phyloP scores from a whole-genome alignment of 176 grass and related monocot genomes.

The Leersia perrieri region DNA sequence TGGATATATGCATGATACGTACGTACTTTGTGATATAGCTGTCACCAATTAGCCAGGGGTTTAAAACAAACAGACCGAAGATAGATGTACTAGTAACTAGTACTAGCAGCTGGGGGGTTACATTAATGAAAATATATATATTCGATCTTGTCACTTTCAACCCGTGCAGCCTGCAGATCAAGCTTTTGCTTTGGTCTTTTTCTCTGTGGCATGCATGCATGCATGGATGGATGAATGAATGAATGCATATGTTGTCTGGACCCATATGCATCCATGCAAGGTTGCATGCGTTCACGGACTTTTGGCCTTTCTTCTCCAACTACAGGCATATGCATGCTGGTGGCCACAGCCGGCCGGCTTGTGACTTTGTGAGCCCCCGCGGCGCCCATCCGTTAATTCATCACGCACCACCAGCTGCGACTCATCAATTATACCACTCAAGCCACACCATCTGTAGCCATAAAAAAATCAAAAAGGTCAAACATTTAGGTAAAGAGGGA shows the following conservation, averaged over 20 bases:
- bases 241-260: not conserved
- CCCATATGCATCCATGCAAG: not conserved
- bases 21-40: no score
- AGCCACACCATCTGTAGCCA: no score
- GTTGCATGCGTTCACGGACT: not conserved
- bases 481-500: no score
- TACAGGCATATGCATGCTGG: not conserved
- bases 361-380: not conserved
- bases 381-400: not conserved
- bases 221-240: no score
- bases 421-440: no score
- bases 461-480: no score
- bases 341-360: not conserved
- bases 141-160: not conserved
- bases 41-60: no score
- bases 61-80: no score
- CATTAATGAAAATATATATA: not conserved
- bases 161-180: not conserved
- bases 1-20: no score
- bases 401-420: not conserved
- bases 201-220: not conserved
- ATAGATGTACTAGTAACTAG: no score
- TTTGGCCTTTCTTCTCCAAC: slow-evolving; percentile 8
- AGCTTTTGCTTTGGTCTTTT: not conserved
- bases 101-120: no score